Base-by-base conservation (phyloP, 1,284 basidiomycete species). In the Volvariella volvacea region DNA sequence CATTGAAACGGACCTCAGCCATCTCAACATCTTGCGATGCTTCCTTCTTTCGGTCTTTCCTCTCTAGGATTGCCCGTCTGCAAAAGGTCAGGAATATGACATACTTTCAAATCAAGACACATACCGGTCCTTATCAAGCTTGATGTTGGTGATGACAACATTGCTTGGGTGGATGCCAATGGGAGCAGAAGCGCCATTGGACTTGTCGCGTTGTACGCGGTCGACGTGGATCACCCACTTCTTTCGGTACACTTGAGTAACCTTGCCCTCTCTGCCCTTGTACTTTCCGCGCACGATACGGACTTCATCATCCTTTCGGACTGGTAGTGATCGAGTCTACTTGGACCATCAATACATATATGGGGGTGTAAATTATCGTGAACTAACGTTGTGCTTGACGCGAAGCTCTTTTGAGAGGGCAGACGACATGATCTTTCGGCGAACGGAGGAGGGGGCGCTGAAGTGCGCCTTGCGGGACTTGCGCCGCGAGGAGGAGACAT, bases 221-320 rank as follows among this genome's bases (percentile, higher is more conserved):
- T 99, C 96, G 63, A 99, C 89, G 74, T 98, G 88, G 69, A 99
- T 89, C 48, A 98, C 92, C 90, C 92, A 98, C 73, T 97, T 97
- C 88, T 98, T 97, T 67, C 95, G 89, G 83, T 97, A 97, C 52
- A 98, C 94, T 71, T 93, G 91, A 51, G 88, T 90, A 55, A 94
- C 83, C 74, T 96, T 95, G 64, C 96, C 96, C 78, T 99, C 96
- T 67, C 93, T 84, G 53, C 95, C 93, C 78, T 94, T 95, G 83
- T 94, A 92, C 69, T 94, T 92, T 50, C 92, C 92, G 57, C 92
- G 78, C 55, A 98, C 92, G 60, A 99, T 94, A 63, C 90, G 77
- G 52, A 99, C 96, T 74, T 98, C 95, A 68, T 98, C 96, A 61
- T 97, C 95, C 72, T 97, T 97, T 66, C 94, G 90, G 62, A 99